Conservation (phyloP, 1,284 basidiomycete species). For the Farysia itapuensis region DNA sequence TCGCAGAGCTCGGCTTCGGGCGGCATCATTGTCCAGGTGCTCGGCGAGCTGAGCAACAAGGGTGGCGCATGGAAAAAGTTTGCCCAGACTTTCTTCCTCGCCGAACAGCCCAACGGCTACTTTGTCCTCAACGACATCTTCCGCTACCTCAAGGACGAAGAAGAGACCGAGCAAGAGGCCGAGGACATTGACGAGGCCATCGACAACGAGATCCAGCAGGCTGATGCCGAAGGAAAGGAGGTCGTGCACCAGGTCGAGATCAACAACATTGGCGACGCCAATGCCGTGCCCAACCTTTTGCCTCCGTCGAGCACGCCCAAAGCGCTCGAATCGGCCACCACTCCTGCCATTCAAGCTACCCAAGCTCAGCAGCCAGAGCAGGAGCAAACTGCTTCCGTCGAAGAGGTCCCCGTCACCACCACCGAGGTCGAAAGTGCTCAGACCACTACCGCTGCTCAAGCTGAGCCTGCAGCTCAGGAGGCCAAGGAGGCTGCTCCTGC, state of each 20-base stretch:
- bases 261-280: slow-evolving; percentile 42
- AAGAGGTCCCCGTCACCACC: background rate
- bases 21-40: slow-evolving; percentile 98
- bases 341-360: slow-evolving; percentile 1
- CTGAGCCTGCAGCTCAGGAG: slow-evolving; percentile 33
- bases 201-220: slow-evolving; percentile 33
- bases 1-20: slow-evolving; percentile 78
- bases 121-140: slow-evolving; percentile 99
- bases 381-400: background rate
- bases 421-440: slow-evolving; percentile 25
- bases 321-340: slow-evolving; percentile 9
- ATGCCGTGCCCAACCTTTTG: slow-evolving; percentile 39
- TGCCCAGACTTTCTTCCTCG: slow-evolving; percentile 99
- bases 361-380: slow-evolving; percentile 1
- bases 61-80: slow-evolving; percentile 92
- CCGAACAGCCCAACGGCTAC: slow-evolving; percentile 97
- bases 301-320: slow-evolving; percentile 14
- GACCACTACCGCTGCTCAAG: slow-evolving; percentile 18
- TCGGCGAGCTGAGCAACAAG: slow-evolving; percentile 91
- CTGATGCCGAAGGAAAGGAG: slow-evolving; percentile 28
- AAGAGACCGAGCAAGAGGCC: slow-evolving; percentile 66
- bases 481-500: slow-evolving; percentile 42
- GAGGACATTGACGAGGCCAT: slow-evolving; percentile 33
- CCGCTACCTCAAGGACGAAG: slow-evolving; percentile 95
- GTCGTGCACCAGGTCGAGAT: slow-evolving; percentile 33